Percentiles rank a stretch among this genome's conserved stretches.
Conservation (phyloP, 148 eudicot species). For the Arctostaphylos glauca region DNA sequence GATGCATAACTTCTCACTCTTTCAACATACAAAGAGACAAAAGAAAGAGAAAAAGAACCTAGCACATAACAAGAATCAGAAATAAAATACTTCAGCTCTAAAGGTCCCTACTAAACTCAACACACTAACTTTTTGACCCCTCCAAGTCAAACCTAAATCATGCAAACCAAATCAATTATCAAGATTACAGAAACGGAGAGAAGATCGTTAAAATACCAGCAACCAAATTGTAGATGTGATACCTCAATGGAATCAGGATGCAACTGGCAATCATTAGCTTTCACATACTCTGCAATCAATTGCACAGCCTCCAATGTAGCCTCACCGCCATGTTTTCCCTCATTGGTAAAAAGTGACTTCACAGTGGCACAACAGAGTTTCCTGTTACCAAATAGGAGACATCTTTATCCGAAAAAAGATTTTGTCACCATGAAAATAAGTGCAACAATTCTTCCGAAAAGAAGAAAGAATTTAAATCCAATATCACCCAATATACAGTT, state of each 20-base stretch:
- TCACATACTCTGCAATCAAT: slow-evolving; percentile 72
- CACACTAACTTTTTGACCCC: background rate
- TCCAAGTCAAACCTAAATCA: slow-evolving; percentile 5
- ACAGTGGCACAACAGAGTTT: slow-evolving; percentile 61
- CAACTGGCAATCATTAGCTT: slow-evolving; percentile 66
- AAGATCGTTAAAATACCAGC: background rate
- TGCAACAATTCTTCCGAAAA: background rate
- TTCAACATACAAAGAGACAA: background rate
- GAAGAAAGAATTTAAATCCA: background rate
- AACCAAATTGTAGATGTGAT: background rate
- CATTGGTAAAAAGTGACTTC: slow-evolving; percentile 67
- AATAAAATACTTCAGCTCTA: background rate
- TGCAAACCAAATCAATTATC: slow-evolving; percentile 4
- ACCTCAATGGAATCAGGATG: slow-evolving; percentile 91
- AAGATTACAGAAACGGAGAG: background rate
- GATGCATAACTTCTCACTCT: background rate
- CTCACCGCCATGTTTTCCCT: slow-evolving; percentile 95
- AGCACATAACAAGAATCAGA: background rate
- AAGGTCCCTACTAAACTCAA: background rate
- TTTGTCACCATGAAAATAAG: background rate
- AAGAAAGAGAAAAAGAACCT: background rate
- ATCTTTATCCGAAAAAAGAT: background rate
- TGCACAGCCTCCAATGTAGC: slow-evolving; percentile 78
- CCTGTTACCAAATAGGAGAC: slow-evolving; percentile 36
- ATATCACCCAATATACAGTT: background rate